Evolutionary conservation across 129 eudicot species (phyloP), one percentile per base, ranked within the genome.

Genomic region (Apium graveolens): DNA sequence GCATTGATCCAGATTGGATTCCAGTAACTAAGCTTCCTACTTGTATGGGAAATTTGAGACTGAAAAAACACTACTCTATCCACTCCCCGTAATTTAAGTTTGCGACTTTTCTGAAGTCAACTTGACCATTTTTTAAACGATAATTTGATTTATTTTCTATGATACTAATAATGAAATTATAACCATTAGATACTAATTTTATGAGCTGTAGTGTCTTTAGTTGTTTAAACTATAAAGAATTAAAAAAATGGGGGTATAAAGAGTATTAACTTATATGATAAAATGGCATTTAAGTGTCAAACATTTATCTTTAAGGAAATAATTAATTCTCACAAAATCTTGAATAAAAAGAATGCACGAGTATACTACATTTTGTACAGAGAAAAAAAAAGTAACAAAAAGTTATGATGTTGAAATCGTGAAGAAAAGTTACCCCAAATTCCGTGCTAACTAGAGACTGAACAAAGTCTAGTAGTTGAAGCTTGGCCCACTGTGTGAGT

Each of bases 401-500:
- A 53, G 5, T 44, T 26, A 46, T 44, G 41, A 55, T 26, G 41
- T 35, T 31, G 46, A 82, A 55, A 49, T 49, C 21, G 43, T 29
- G 76, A 71, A 63, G 44, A 71, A 81, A 68, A 85, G 20, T 77
- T 93, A 93, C 98, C 90, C 96, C 97, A 81, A 91, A 93, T 35
- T 91, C 98, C 37, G 97, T 79, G 76, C 77, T 80, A 51, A 85
- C 91, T 16, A 93, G 82, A 76, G 90, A 88, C 79, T 93, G 98
- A 48, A 94, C 84, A 72, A 94, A 94, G 79, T 94, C 98, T 91
- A 89, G 86, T 34, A 94, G 82, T 83, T 94, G 98, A 80, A 94
- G 81, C 78, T 90, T 94, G 80, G 98, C 97, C 98, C 98, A 94
- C 74, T 85, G 83, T 26, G 68, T 79, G 57, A 82, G 85, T 66